Evolutionary conservation across 257 asterid species (phyloP).

Genomic region (Penstemon barbatus): DNA sequence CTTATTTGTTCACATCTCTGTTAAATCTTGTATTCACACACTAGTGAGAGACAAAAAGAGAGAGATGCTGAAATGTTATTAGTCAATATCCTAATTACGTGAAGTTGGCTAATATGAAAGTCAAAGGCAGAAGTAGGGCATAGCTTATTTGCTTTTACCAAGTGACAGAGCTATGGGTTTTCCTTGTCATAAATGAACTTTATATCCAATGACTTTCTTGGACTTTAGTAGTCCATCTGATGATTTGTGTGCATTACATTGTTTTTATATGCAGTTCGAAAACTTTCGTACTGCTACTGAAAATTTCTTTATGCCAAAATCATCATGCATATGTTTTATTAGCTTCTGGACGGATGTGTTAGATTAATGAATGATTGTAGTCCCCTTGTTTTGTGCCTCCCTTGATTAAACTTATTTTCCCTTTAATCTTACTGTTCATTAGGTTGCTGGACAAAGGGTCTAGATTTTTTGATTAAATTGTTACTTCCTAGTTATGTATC

Average conservation of each 20-base stretch:
- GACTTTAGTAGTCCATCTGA: not conserved
- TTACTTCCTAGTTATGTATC: not conserved
- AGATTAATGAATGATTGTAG: not conserved
- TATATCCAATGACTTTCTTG: not conserved
- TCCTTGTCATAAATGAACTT: too few species aligned
- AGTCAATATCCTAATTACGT: too few species aligned
- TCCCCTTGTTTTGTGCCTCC: constrained; percentile 1
- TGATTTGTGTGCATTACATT: not conserved
- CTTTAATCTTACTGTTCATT: not conserved
- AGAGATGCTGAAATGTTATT: too few species aligned
- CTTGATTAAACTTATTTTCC: not conserved
- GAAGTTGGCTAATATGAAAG: too few species aligned
- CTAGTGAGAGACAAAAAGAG: too few species aligned
- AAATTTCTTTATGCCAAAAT: not conserved
- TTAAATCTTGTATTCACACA: too few species aligned
- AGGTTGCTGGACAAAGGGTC: not conserved
- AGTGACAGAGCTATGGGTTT: too few species aligned
- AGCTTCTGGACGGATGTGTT: too few species aligned
- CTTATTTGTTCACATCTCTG: too few species aligned
- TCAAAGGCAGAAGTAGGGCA: too few species aligned
- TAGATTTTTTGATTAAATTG: constrained; percentile 1
- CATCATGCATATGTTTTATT: too few species aligned
- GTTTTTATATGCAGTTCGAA: not conserved
- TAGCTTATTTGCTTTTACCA: too few species aligned
- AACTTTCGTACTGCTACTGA: not conserved